phyloP scores from a whole-genome alignment of 1,284 basidiomycete species.

The Trametes versicolor region DNA sequence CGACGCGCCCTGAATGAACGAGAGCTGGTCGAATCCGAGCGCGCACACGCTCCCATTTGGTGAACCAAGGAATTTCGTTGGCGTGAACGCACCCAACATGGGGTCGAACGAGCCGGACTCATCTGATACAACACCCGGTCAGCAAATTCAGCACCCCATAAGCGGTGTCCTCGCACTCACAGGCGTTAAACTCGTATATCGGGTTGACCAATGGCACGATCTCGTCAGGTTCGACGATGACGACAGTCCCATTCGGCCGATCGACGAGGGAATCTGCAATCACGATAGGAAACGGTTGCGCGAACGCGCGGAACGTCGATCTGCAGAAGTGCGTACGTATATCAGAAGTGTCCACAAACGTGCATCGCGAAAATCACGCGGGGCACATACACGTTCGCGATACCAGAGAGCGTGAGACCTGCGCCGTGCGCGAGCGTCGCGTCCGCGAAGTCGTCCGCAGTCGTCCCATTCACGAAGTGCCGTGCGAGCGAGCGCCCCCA shows the following conservation, averaged over 20 bases:
- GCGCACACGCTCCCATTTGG: slow-evolving; percentile 54
- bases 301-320: slow-evolving; percentile 33
- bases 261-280: slow-evolving; percentile 36
- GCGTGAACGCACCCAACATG: slow-evolving; percentile 53
- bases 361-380: not conserved
- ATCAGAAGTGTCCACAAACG: not conserved
- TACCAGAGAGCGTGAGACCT: slow-evolving; percentile 40
- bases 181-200: slow-evolving; percentile 56
- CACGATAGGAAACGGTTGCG: slow-evolving; percentile 42
- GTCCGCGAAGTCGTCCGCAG: slow-evolving; percentile 33
- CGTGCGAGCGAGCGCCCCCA: slow-evolving; percentile 41
- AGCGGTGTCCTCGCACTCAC: slow-evolving; percentile 43
- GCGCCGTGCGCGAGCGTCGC: slow-evolving; percentile 38
- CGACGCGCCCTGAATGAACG: slow-evolving; percentile 52
- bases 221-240: slow-evolving; percentile 21
- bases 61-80: slow-evolving; percentile 55
- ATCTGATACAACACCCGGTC: slow-evolving; percentile 34
- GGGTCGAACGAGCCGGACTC: slow-evolving; percentile 59
- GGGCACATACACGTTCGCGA: slow-evolving; percentile 38
- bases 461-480: slow-evolving; percentile 43
- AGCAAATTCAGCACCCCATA: not conserved
- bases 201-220: slow-evolving; percentile 50
- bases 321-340: slow-evolving; percentile 24
- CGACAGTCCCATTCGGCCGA: slow-evolving; percentile 21
- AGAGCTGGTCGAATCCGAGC: slow-evolving; percentile 58